A percentile compares a stretch with the other conserved stretches of the same genome.
phyloP scores from a whole-genome alignment of 257 asterid species.

The Leptodermis oblonga region DNA sequence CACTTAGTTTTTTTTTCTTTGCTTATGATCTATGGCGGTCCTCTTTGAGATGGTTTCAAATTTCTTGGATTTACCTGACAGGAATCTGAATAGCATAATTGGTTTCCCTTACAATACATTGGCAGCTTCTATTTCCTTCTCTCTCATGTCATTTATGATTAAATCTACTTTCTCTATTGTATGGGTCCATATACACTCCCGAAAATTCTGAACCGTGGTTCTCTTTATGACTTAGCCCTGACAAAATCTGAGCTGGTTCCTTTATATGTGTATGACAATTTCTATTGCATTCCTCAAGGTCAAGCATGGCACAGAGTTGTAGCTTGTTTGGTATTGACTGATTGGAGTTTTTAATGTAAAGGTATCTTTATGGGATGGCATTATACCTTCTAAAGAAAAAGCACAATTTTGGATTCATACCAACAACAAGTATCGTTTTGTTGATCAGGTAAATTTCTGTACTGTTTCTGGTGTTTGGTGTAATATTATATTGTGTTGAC shows the following conservation, averaged over 20 bases:
- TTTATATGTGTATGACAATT: too few relatives aligned
- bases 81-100: background rate
- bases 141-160: background rate
- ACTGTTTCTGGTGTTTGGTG: background rate
- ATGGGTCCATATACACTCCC: too few relatives aligned
- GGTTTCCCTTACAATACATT: background rate
- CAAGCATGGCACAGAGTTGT: background rate
- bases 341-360: slow-evolving; percentile 24
- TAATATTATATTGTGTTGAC: background rate
- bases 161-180: background rate
- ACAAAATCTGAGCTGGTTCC: too few relatives aligned
- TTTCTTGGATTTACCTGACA: background rate
- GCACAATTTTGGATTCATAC: slow-evolving; percentile 73
- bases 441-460: slow-evolving; percentile 53
- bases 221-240: background rate
- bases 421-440: slow-evolving; percentile 73
- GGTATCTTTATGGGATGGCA: slow-evolving; percentile 91
- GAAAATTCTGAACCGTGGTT: too few relatives aligned
- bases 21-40: background rate
- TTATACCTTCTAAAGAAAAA: slow-evolving; percentile 69
- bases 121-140: background rate
- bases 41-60: background rate
- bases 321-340: background rate
- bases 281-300: background rate
- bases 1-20: too few relatives aligned